Base-by-base conservation (phyloP, 2,329 filamentous ascomycete species). In the Periconia sp. region DNA sequence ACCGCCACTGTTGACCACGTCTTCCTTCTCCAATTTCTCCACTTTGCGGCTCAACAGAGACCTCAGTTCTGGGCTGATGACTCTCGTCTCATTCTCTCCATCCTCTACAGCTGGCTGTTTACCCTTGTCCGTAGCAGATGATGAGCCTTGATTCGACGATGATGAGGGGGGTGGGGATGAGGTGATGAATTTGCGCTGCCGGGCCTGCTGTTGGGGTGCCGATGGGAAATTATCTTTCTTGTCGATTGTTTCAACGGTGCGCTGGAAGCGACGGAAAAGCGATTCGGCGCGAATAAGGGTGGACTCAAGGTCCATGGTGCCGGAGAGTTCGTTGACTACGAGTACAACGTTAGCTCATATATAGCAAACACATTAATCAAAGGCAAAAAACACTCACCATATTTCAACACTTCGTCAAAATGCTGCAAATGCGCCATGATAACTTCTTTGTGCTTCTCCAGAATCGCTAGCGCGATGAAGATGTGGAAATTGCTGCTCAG, bases 401-500 rank as follows among this genome's bases (percentile, higher is more conserved):
- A 99, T 80, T 99, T 99, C 27, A 99, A 78, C 31, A 99, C 91
- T 74, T 99, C 95, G 60, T 99, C 94, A 76, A 99, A 99, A 64
- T 93, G 90, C 69, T 91, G 85, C 23, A 99, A 78, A 74, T 99
- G 94, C 51, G 89, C 85, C 88, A 99, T 96, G 57, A 99, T 97
- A 13, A 97, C 89, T 68, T 93, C 89, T n/a, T 93, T 81, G 67
- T 97, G 94, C 76, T 95, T 96, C 74, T 99, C 94, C 20, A 99
- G 75, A 40, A 99, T 96, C 0, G 94, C 93, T 41, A 99, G 77
- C 0, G 95, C 94, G 57, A 99, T 82, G 70, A 99, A 99, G 14
- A 99, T 79, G 70, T 97, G 94, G 76, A 97, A 99, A 69, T 90
- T 92, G 63, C 90, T 90, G 66, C 85, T 92, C 56, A 91, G 76